Evolutionary conservation across 2,329 filamentous ascomycete genomes (phyloP).

Genomic region (Fusarium torulosum): DNA sequence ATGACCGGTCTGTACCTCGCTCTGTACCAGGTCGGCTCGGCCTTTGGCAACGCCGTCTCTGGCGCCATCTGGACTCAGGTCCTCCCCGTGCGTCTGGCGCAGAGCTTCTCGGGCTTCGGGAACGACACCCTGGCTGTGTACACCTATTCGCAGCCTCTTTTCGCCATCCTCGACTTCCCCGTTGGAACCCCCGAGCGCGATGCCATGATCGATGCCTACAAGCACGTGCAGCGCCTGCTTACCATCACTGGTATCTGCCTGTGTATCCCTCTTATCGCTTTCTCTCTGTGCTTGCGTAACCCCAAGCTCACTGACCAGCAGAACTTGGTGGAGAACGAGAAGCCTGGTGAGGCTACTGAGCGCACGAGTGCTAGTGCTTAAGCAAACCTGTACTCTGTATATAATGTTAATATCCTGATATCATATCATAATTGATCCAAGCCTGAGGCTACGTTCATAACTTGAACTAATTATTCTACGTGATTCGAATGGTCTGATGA

Average conservation of each 20-base stretch:
- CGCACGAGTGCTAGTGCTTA: constrained; percentile 9
- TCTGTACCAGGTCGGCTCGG: constrained; percentile 72
- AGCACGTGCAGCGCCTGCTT: constrained; percentile 61
- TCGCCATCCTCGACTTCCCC: constrained; percentile 52
- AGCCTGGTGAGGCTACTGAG: constrained; percentile 29
- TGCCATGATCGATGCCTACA: constrained; percentile 60
- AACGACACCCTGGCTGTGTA: constrained; percentile 55
- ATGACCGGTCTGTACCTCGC: constrained; percentile 73
- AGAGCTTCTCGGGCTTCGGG: constrained; percentile 51
- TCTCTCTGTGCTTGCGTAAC: constrained; percentile 59
- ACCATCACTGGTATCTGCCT: constrained; percentile 63
- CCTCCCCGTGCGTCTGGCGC: constrained; percentile 60
- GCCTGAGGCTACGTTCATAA: constrained; percentile 2
- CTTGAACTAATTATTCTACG: neutral
- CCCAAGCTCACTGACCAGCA: constrained; percentile 61
- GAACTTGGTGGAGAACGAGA: constrained; percentile 56
- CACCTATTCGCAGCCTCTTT: constrained; percentile 56
- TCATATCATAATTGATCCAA: constrained; percentile 25
- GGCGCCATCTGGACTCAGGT: constrained; percentile 73
- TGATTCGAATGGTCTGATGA: neutral
- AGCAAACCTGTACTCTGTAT: neutral
- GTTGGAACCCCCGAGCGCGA: constrained; percentile 59
- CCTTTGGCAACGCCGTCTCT: constrained; percentile 70
- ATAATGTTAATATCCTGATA: constrained; percentile 16
- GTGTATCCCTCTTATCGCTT: constrained; percentile 61